phyloP scores from a whole-genome alignment of 805 yeast genomes.

The Yarrowia sp. region DNA sequence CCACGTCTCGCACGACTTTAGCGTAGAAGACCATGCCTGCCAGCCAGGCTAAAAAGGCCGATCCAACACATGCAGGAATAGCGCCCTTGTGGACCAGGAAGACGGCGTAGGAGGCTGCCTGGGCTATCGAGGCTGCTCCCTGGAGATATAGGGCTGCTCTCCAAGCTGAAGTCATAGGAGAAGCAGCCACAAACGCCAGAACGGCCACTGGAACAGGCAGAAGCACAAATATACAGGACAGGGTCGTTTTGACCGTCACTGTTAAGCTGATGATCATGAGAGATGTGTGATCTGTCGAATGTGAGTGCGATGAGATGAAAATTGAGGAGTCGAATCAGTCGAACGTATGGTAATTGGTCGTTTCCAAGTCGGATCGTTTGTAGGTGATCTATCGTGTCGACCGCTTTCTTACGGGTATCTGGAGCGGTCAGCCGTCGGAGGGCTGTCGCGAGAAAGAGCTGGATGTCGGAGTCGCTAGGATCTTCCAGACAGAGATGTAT shows the following conservation, averaged over 20 bases:
- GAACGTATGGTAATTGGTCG: neutral
- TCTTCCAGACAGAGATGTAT: slow-evolving; percentile 7
- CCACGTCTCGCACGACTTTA: slow-evolving; percentile 18
- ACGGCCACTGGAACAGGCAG: slow-evolving; percentile 28
- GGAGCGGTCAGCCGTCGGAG: slow-evolving; percentile 1
- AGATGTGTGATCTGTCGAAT: neutral
- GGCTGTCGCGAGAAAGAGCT: neutral
- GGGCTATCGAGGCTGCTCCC: slow-evolving; percentile 8
- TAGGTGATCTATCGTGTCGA: too few relatives aligned
- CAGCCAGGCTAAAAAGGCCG: slow-evolving; percentile 25
- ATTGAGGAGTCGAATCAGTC: neutral
- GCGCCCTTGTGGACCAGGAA: slow-evolving; percentile 9
- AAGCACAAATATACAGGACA: slow-evolving; percentile 7
- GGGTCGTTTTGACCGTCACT: slow-evolving; percentile 9
- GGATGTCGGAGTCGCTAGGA: neutral
- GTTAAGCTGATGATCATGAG: slow-evolving; percentile 33
- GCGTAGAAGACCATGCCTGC: slow-evolving; percentile 13
- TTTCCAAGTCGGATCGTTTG: too few relatives aligned
- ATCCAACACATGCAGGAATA: slow-evolving; percentile 1
- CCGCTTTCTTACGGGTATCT: too few relatives aligned
- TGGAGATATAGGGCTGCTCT: slow-evolving; percentile 10
- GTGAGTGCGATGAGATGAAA: neutral
- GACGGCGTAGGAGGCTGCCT: slow-evolving; percentile 9
- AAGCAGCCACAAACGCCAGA: slow-evolving; percentile 12
- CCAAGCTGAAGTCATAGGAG: slow-evolving; percentile 2